phyloP scores from a whole-genome alignment of 2,329 filamentous ascomycete genomes.

The Cladosporium sp. region DNA sequence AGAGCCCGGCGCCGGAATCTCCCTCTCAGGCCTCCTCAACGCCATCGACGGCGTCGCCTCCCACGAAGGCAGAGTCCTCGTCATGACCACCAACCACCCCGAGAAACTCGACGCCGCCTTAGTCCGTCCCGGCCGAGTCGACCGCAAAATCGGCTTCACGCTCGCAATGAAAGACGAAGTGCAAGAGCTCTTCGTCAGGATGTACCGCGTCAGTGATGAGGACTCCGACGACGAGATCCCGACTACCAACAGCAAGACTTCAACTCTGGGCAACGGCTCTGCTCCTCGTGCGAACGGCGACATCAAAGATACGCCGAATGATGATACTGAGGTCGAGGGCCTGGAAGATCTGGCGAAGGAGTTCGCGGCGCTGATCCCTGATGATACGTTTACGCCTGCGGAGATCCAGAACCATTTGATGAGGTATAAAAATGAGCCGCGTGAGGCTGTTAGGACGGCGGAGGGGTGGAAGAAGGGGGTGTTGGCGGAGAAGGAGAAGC shows the following conservation, averaged over 20 bases:
- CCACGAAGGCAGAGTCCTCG: constrained; percentile 74
- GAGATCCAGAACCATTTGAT: constrained; percentile 57
- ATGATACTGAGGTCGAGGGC: constrained; percentile 27
- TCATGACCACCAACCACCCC: constrained; percentile 80
- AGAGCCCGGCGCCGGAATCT: constrained; percentile 59
- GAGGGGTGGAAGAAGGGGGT: constrained; percentile 44
- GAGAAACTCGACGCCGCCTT: constrained; percentile 67
- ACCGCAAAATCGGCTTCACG: constrained; percentile 64
- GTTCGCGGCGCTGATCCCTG: constrained; percentile 50
- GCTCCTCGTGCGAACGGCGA: not conserved
- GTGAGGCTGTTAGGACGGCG: constrained; percentile 45
- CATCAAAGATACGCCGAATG: constrained; percentile 5
- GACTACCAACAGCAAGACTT: not conserved
- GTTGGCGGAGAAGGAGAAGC: constrained; percentile 29
- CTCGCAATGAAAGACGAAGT: constrained; percentile 44
- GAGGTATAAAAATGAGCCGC: constrained; percentile 51
- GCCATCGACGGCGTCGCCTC: constrained; percentile 80
- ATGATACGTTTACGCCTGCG: constrained; percentile 51
- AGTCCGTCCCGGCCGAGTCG: constrained; percentile 71
- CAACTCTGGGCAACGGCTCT: not conserved
- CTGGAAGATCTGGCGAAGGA: constrained; percentile 44
- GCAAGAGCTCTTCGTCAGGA: constrained; percentile 44
- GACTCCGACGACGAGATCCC: not conserved
- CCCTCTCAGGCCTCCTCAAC: constrained; percentile 76
- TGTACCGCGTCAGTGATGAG: constrained; percentile 34